Conservation (phyloP, 139 green algal species). For the Chlorokybus atmophyticus region DNA sequence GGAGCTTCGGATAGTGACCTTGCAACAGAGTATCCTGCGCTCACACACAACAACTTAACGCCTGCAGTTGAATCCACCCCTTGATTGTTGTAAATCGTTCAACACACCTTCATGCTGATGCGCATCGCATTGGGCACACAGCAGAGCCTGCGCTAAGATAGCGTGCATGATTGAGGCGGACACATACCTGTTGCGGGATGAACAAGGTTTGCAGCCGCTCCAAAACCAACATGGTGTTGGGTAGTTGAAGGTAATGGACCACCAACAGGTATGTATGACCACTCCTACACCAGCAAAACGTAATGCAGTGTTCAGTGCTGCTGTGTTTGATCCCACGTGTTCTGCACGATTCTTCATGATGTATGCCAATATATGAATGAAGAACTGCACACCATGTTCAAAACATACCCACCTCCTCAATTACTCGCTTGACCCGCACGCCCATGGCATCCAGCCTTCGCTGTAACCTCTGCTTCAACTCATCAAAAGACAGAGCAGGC, state of each 20-base stretch:
- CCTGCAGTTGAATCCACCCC: too few species aligned
- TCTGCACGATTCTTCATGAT: too few species aligned
- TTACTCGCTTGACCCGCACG: constrained; percentile 49
- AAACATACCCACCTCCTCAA: constrained; percentile 46
- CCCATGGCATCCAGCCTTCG: constrained; percentile 59
- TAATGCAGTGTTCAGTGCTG: background rate
- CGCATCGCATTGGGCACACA: too few species aligned
- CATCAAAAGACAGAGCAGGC: constrained; percentile 75
- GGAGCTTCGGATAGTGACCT: constrained; percentile 46
- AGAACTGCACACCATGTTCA: too few species aligned
- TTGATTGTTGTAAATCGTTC: too few species aligned
- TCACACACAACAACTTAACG: background rate
- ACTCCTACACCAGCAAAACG: constrained; percentile 62
- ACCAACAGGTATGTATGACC: constrained; percentile 96
- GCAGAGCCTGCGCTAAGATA: too few species aligned
- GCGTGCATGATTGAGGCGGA: too few species aligned
- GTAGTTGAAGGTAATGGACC: constrained; percentile 70
- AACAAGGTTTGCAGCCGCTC: constrained; percentile 72
- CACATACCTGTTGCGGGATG: constrained; percentile 57
- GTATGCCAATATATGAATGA: too few species aligned
- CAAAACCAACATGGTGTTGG: constrained; percentile 69
- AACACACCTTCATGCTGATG: too few species aligned
- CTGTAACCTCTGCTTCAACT: constrained; percentile 81
- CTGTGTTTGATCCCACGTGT: too few species aligned
- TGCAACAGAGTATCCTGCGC: constrained; percentile 41